Conservation (phyloP, 768 basidiomycete genomes). For the Leccinum incarnatum region DNA sequence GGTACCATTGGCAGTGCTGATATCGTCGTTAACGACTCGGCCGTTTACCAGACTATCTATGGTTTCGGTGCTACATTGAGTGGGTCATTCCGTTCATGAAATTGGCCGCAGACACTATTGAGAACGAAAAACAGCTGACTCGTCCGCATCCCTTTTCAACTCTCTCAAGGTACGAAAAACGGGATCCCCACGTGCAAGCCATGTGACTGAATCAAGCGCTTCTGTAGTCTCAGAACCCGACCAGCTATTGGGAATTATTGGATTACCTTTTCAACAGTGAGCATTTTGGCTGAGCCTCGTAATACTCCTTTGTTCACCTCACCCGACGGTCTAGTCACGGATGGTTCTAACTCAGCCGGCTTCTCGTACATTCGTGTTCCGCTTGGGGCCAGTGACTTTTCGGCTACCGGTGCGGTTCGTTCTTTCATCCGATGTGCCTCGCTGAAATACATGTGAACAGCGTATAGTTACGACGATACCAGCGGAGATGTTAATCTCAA, state of each 20-base stretch:
- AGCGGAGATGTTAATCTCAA: constrained; percentile 57
- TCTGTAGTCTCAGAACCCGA: constrained; percentile 45
- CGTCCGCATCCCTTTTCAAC: constrained; percentile 57
- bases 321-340: constrained; percentile 39
- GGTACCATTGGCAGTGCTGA: constrained; percentile 57
- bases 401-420: constrained; percentile 45
- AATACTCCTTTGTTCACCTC: neutral
- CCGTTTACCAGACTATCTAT: constrained; percentile 57
- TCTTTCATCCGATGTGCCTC: neutral
- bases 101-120: neutral
- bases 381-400: constrained; percentile 75
- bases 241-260: constrained; percentile 58
- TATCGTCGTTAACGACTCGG: constrained; percentile 56
- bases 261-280: constrained; percentile 52
- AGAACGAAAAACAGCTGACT: constrained; percentile 52
- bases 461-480: constrained; percentile 66
- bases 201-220: constrained; percentile 4
- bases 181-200: neutral
- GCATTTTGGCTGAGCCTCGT: neutral
- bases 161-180: constrained; percentile 55
- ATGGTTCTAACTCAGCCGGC: constrained; percentile 62
- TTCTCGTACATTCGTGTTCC: constrained; percentile 68
- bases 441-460: constrained; percentile 29
- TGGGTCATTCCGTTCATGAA: constrained; percentile 27
- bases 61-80: constrained; percentile 71